Evolutionary conservation across 2,329 filamentous ascomycete species (phyloP).

Genomic region (Domatiomyces globalis): DNA sequence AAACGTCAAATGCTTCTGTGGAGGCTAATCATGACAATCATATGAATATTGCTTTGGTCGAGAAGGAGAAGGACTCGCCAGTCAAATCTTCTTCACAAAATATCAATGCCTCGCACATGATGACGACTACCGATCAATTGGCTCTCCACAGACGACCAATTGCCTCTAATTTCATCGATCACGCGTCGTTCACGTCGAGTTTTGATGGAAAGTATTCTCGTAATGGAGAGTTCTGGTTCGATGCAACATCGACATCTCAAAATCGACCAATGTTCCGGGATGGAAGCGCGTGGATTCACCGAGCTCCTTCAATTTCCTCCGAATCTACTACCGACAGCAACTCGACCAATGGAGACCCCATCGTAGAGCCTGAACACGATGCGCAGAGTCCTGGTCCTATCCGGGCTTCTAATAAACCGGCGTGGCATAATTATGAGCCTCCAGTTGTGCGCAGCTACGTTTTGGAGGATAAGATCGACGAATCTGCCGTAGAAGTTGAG

Average conservation of each 20-base stretch:
- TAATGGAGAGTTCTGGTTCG: slow-evolving; percentile 13
- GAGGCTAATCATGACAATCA: not conserved
- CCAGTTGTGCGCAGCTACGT: not conserved
- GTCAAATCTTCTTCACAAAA: not conserved
- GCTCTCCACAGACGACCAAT: not conserved
- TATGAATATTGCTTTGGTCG: not conserved
- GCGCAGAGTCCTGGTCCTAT: not conserved
- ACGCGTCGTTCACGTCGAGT: not conserved
- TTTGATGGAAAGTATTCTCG: not conserved
- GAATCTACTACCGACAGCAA: slow-evolving; percentile 3
- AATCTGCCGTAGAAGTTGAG: not conserved
- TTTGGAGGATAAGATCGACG: not conserved
- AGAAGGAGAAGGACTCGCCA: not conserved
- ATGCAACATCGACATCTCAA: slow-evolving; percentile 4
- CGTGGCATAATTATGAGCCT: not conserved
- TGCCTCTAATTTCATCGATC: not conserved
- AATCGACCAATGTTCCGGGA: not conserved
- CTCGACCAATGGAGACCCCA: not conserved
- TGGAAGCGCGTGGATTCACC: slow-evolving; percentile 1
- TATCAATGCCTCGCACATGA: not conserved
- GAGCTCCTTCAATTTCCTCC: slow-evolving; percentile 6
- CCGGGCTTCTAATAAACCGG: not conserved
- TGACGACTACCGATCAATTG: not conserved
- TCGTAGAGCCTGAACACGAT: not conserved
- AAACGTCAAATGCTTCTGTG: not conserved